These are phyloP conservation scores for Hordeum marinum DNA, from an alignment of 176 grass and related monocot species.

Conservation along the genomic window DNA sequence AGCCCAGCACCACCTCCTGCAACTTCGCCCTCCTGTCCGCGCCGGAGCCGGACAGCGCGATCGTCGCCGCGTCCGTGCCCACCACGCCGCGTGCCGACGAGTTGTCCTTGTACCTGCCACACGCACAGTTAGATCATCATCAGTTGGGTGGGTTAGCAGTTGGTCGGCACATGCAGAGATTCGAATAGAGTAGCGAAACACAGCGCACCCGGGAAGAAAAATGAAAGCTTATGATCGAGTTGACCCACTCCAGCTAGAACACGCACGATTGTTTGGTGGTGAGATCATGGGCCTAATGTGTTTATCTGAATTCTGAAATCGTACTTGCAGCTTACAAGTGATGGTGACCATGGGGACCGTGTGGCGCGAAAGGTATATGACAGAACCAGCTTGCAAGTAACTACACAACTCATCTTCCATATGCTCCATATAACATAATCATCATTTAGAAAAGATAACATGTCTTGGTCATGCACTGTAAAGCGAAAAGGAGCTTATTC, in stretches of 20 bases:
- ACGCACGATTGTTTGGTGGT: neutral
- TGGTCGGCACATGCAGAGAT: slow-evolving; percentile 9
- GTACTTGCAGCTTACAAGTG: neutral
- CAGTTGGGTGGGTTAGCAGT: too few species aligned
- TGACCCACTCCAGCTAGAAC: neutral
- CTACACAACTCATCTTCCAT: neutral
- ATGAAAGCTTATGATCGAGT: neutral
- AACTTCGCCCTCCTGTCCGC: slow-evolving; percentile 50
- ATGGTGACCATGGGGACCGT: neutral
- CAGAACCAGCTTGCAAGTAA: slow-evolving; percentile 17
- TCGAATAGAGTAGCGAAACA: neutral
- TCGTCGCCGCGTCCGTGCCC: slow-evolving; percentile 69
- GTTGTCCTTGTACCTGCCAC: slow-evolving; percentile 67
- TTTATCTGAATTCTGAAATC: neutral
- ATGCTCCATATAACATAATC: neutral
- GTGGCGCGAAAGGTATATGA: neutral
- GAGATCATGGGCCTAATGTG: neutral
- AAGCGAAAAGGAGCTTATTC: neutral
- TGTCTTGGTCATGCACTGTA: slow-evolving; percentile 34
- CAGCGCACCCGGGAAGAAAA: neutral
- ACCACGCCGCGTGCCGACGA: slow-evolving; percentile 58
- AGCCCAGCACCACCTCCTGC: slow-evolving; percentile 70
- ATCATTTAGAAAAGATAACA: slow-evolving; percentile 14
- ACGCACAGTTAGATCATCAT: neutral
- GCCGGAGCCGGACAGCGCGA: slow-evolving; percentile 34